phyloP scores from a whole-genome alignment of 257 asterid species.

The Schizonepeta tenuifolia region DNA sequence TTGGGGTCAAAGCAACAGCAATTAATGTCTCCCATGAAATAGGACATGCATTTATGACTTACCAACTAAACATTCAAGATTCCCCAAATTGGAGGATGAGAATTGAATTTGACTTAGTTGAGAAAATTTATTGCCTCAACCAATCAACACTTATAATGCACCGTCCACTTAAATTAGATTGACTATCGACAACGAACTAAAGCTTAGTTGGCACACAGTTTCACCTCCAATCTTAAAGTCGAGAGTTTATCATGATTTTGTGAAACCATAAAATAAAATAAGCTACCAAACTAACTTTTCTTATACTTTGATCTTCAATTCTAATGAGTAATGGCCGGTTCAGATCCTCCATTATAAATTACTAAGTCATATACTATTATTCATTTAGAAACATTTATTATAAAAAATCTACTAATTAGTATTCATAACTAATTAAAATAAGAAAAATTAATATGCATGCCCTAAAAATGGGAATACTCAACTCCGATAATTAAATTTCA shows the following conservation, averaged over 20 bases:
- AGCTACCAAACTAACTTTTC: neutral
- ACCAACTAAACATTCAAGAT: constrained; percentile 39
- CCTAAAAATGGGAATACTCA: too few relatives aligned
- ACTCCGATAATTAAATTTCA: too few relatives aligned
- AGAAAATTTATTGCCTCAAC: constrained; percentile 43
- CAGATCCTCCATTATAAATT: too few relatives aligned
- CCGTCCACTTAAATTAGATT: constrained; percentile 18
- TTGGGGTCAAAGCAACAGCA: neutral
- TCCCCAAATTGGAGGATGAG: constrained; percentile 15
- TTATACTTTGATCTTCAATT: neutral
- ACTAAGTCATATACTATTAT: too few relatives aligned
- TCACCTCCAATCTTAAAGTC: too few relatives aligned
- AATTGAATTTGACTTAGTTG: constrained; percentile 32
- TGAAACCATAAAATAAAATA: neutral
- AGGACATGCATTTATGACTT: constrained; percentile 36
- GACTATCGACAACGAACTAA: neutral
- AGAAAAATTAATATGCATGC: too few relatives aligned
- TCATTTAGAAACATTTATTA: too few relatives aligned
- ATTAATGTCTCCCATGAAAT: constrained; percentile 24
- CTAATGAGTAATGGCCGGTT: neutral
- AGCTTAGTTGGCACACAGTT: too few relatives aligned
- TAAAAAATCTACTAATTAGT: too few relatives aligned
- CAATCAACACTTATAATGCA: constrained; percentile 28
- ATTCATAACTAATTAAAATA: too few relatives aligned
- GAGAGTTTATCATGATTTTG: too few relatives aligned